phyloP scores from a whole-genome alignment of 139 green algal species.

The Astrephomene gubernaculifera region DNA sequence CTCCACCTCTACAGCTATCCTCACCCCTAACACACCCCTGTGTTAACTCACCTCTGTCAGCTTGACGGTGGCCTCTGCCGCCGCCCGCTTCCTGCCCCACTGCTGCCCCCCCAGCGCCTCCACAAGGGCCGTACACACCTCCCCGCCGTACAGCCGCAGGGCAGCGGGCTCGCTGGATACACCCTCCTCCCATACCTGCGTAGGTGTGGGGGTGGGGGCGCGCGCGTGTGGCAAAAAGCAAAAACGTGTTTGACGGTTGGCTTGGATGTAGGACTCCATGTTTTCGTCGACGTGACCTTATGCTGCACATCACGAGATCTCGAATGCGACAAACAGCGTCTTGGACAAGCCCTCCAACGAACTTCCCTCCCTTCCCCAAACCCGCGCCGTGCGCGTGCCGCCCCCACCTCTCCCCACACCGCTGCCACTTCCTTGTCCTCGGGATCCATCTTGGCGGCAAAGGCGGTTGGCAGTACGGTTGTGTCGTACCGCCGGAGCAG shows the following conservation, averaged over 20 bases:
- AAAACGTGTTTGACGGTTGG: too few relatives aligned
- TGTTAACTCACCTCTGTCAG: constrained; percentile 26
- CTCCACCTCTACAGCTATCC: neutral
- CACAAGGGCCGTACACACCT: constrained; percentile 10
- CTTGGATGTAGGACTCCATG: too few relatives aligned
- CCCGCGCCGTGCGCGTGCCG: neutral
- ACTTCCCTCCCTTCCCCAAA: too few relatives aligned
- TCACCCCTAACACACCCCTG: neutral
- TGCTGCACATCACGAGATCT: too few relatives aligned
- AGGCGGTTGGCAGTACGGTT: constrained; percentile 69
- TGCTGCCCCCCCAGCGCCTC: constrained; percentile 59
- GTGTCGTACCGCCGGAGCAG: constrained; percentile 61
- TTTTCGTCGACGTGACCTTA: too few relatives aligned
- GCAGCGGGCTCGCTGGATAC: constrained; percentile 70
- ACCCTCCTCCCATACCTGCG: constrained; percentile 79
- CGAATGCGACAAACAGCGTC: too few relatives aligned
- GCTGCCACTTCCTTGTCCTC: constrained; percentile 66
- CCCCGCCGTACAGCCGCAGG: constrained; percentile 65
- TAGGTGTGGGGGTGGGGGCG: neutral
- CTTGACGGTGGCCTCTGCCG: constrained; percentile 51
- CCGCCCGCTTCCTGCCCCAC: constrained; percentile 76
- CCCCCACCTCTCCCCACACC: constrained; percentile 71
- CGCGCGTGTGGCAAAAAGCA: too few relatives aligned
- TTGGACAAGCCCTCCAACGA: too few relatives aligned
- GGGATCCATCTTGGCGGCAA: constrained; percentile 71